phyloP scores from a whole-genome alignment of 2,329 filamentous ascomycete genomes.

The Claviceps spartinae region DNA sequence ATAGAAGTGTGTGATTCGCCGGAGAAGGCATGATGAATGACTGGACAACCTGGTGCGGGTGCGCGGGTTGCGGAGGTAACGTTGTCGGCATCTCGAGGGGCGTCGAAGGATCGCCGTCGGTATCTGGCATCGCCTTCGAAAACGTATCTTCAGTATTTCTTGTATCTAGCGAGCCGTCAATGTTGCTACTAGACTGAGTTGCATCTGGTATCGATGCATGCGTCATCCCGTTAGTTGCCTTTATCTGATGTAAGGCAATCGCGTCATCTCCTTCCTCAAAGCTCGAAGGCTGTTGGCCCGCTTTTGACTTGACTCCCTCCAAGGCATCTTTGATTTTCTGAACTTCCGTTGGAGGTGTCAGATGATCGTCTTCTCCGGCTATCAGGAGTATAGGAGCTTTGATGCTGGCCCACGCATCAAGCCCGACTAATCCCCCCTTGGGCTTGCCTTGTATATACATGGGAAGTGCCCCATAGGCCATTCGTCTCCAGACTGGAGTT shows the following conservation, averaged over 20 bases:
- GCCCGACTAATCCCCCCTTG: conserved; percentile 52
- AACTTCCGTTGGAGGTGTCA: conserved; percentile 61
- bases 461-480: conserved; percentile 61
- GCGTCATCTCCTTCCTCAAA: background rate
- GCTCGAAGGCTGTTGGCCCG: conserved; percentile 9
- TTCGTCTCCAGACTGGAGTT: conserved; percentile 70
- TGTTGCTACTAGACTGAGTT: background rate
- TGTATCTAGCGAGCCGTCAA: background rate
- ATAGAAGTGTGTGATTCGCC: conserved; percentile 73
- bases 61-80: conserved; percentile 30
- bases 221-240: background rate
- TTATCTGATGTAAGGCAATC: background rate
- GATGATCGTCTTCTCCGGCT: conserved; percentile 59
- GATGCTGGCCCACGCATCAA: conserved; percentile 58
- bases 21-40: conserved; percentile 59
- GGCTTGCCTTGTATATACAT: conserved; percentile 38
- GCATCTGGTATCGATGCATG: background rate
- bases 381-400: conserved; percentile 65
- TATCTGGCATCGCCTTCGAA: conserved; percentile 19
- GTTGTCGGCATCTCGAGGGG: conserved; percentile 26
- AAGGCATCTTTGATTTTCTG: conserved; percentile 46
- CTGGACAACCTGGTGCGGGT: conserved; percentile 45
- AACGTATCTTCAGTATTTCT: background rate
- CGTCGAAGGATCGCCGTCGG: conserved; percentile 32
- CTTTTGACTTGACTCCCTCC: conserved; percentile 13